phyloP scores from a whole-genome alignment of 257 asterid species.

The Perilla frutescens region DNA sequence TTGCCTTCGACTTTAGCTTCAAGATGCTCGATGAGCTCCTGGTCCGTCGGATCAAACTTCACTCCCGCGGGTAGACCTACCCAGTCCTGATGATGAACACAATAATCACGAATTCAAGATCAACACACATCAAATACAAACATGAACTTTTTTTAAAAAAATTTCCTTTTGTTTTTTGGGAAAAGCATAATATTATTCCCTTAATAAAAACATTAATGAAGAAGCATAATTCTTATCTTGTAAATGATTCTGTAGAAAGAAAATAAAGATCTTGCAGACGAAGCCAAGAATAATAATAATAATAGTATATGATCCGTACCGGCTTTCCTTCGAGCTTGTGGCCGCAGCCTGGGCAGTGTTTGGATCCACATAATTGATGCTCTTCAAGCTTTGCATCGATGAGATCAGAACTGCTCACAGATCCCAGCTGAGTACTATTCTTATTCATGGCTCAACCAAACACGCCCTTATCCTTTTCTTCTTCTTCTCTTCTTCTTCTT shows the following conservation, averaged over 20 bases:
- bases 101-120: not conserved
- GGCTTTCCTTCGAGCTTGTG: conserved; percentile 93
- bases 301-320: conserved; percentile 44
- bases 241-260: conserved; percentile 26
- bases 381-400: conserved; percentile 97
- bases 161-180: too few species aligned
- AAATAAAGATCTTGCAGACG: conserved; percentile 39
- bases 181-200: too few species aligned
- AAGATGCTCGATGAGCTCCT: conserved; percentile 93
- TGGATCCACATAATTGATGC: conserved; percentile 93
- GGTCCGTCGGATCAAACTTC: conserved; percentile 98
- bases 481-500: not conserved
- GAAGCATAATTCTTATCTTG: conserved; percentile 35
- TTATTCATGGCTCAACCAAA: conserved; percentile 58
- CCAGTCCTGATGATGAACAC: conserved; percentile 67
- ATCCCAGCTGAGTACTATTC: conserved; percentile 59
- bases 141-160: too few species aligned
- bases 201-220: too few species aligned
- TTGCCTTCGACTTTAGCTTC: conserved; percentile 89
- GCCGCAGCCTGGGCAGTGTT: conserved; percentile 97
- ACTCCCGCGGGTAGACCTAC: conserved; percentile 99
- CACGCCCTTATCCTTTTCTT: not conserved
- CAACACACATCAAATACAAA: not conserved
- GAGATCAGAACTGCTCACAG: conserved; percentile 82
- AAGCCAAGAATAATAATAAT: conserved; percentile 52